Base-by-base conservation (phyloP, 306 rosid species). In the Arachis hypogaea region DNA sequence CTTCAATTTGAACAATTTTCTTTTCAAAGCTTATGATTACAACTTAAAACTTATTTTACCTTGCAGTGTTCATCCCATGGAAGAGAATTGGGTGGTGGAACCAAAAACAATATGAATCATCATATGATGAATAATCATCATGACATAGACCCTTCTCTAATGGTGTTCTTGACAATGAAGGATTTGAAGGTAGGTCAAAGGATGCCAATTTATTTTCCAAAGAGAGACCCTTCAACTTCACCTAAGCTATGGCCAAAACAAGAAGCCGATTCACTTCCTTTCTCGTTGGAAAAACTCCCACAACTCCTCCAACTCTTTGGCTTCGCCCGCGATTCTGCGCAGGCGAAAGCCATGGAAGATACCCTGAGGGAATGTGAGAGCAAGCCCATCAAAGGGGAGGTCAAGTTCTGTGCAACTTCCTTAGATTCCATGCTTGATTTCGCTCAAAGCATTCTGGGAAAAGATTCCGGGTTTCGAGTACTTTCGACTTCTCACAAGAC, bases 351-450 rank as follows among this genome's bases (percentile, higher is more conserved):
- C 77, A 82, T 89, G 83, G 83, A 71, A 79, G 83, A 81, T 7
- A 89, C 96, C 3, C 82, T 88, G 0, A 71, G 65, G 4, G 85
- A 85, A 18, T 93, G 96, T 62, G 98, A 93, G 61, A 76, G 61
- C 18, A 78, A 67, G 63, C 77, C 97, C 61, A 88, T 88, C 74
- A 60, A 69, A 74, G 94, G 98, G 46, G 94, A 89, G 83, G 80
- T 85, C 33, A 93, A 91, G 58, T 64, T 73, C 14, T 93, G 98
- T 58, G 85, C 93, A 1, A 91, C 96, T 11, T 93, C 97, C 5
- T 66, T 87, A 9, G 93, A 91, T 22, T 89, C 98, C 49, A 83
- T 91, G 91, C 72, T 89, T 57, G 86, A 81, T 14, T 93, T 93
- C 40, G 65, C 81, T 16, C 71, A 10, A 4, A 74, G 41, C 7